Base-by-base conservation (phyloP, 2,329 filamentous ascomycete genomes). In the Metarhizium brunneum region DNA sequence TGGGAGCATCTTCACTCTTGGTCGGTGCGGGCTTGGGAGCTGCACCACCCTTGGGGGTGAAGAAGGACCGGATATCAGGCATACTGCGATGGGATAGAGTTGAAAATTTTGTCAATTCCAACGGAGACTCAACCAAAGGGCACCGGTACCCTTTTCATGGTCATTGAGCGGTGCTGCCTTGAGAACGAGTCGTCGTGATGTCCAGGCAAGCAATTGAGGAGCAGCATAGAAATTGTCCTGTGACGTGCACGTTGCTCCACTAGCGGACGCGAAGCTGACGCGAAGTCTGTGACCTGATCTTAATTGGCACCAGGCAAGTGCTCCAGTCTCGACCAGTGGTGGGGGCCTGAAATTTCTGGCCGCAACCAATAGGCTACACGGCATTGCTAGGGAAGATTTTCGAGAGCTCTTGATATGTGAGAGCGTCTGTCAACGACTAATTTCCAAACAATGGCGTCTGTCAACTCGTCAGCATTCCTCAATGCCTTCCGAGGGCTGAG, bases 1-100 rank as follows among this genome's bases (percentile, higher is more conserved):
- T 76, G 51, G 70, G 58, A 14, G 76, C 62, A 52, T 73, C 72
- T 56, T 76, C 75, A 45, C 67, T 67, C 64, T 78, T 76, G 66
- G 76, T 78, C 2, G 72, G 62, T 11, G 71, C 63, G 40, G 76
- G 72, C 62, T 80, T 77, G 50, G 77, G 71, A 16, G 80, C 73
- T 48, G 79, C 73, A 63, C 80, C 76, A 60, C 81, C 79, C 70
- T 91, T 91, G 58, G 87, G 84, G 55, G 87, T 85, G 75, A 97
- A 96, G 73, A 96, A 97, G 64, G 80, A 90, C 66, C 92, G 82
- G 66, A 96, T 97, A 72, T 97, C 92, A 60, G 91, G 84, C 91
- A 96, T 95, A 59, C 58, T 59, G 55, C 29, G 3, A 14, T 4
- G 45, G 10, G 25, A 18, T 25, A 7, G 36, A 5, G 36, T 48